phyloP scores from a whole-genome alignment of 2,329 filamentous ascomycete species.

The Neonectria faginata region DNA sequence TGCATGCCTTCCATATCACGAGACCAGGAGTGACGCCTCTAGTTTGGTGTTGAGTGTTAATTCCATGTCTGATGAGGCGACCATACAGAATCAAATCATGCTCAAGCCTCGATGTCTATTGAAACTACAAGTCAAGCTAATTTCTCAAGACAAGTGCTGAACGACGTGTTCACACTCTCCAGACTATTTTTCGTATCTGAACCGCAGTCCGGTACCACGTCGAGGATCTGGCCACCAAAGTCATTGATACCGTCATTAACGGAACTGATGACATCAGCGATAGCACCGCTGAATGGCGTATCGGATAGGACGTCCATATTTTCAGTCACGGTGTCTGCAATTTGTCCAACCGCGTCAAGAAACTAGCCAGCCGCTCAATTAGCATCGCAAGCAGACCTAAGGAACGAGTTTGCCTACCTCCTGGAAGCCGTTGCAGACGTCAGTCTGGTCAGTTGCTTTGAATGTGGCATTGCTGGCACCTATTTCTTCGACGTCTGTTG shows the following conservation, averaged over 20 bases:
- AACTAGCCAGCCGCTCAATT: neutral
- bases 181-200: conserved; percentile 8
- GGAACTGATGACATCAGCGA: conserved; percentile 4
- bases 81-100: too few species aligned
- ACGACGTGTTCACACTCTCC: conserved; percentile 5
- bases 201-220: conserved; percentile 4
- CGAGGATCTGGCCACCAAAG: conserved; percentile 5
- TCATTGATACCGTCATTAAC: conserved; percentile 4
- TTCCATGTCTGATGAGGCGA: too few species aligned
- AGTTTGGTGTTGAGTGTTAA: too few species aligned
- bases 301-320: neutral
- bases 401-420: neutral
- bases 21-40: too few species aligned
- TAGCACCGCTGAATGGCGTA: neutral
- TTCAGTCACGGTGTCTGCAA: conserved; percentile 7
- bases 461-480: neutral
- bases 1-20: too few species aligned
- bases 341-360: neutral
- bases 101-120: neutral
- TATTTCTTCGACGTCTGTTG: neutral
- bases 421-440: neutral
- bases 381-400: neutral
- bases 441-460: neutral
- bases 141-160: conserved; percentile 7
- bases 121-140: neutral